phyloP scores from a whole-genome alignment of 768 basidiomycete genomes.

The Amylocystis lapponica region DNA sequence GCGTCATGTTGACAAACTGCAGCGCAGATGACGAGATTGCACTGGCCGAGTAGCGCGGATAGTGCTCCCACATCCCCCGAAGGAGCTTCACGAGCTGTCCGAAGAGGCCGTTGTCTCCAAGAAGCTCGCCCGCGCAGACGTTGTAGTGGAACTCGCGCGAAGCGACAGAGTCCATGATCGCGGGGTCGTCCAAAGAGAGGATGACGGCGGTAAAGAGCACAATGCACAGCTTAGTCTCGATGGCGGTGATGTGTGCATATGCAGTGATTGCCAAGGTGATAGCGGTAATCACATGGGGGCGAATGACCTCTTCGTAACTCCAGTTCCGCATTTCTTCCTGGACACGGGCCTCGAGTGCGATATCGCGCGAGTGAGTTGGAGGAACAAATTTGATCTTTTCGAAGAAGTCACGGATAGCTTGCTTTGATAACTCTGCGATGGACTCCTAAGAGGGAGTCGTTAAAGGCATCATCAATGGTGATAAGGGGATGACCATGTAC shows the following conservation, averaged over 20 bases:
- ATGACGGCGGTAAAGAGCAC: slow-evolving; percentile 35
- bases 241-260: slow-evolving; percentile 10
- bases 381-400: not conserved
- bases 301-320: not conserved
- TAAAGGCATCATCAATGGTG: too few relatives aligned
- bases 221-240: slow-evolving; percentile 28
- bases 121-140: not conserved
- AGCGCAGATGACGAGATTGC: slow-evolving; percentile 31
- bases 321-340: not conserved
- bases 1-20: slow-evolving; percentile 28
- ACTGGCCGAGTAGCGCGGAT: slow-evolving; percentile 24
- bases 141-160: slow-evolving; percentile 2
- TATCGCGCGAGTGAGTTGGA: slow-evolving; percentile 1
- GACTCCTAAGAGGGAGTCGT: too few relatives aligned
- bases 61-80: slow-evolving; percentile 24
- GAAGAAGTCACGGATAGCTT: slow-evolving; percentile 2
- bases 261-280: not conserved
- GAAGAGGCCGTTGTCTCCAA: slow-evolving; percentile 18
- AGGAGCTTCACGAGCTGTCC: slow-evolving; percentile 31
- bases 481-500: too few relatives aligned
- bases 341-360: slow-evolving; percentile 3
- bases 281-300: not conserved
- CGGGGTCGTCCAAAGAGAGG: slow-evolving; percentile 33
- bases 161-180: slow-evolving; percentile 2
- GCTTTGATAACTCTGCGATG: too few relatives aligned